Conservation (phyloP, 73 alveolate genomes). For the Diophrys sp. region DNA sequence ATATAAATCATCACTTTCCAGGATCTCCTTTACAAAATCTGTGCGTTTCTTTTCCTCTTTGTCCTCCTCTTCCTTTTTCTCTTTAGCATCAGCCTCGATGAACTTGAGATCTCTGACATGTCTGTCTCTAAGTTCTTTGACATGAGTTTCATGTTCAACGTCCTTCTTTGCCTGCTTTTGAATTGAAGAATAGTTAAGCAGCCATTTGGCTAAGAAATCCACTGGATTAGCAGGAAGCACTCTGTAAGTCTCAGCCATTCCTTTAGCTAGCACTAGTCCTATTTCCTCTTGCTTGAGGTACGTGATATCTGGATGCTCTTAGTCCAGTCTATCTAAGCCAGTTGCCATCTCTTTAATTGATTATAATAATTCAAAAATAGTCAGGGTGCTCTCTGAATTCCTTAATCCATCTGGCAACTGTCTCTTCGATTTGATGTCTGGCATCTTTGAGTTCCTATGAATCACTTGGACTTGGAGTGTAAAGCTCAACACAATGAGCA, state of each 20-base stretch:
- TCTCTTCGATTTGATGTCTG: not conserved
- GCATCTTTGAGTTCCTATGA: constrained; percentile 4
- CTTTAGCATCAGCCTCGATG: constrained; percentile 21
- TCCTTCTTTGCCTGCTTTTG: constrained; percentile 21
- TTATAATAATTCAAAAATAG: not conserved
- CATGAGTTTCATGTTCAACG: constrained; percentile 4
- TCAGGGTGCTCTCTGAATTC: constrained; percentile 2
- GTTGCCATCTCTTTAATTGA: not conserved
- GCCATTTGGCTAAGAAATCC: constrained; percentile 76
- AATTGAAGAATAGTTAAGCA: constrained; percentile 53
- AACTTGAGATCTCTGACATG: constrained; percentile 9
- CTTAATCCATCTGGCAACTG: not conserved
- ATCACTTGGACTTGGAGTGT: constrained; percentile 64
- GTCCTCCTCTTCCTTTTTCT: constrained; percentile 8
- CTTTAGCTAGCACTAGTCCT: constrained; percentile 66
- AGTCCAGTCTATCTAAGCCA: constrained; percentile 5
- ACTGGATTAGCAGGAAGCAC: constrained; percentile 71
- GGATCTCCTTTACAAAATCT: constrained; percentile 38
- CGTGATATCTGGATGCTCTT: constrained; percentile 57
- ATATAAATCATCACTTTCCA: constrained; percentile 47
- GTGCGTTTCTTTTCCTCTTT: constrained; percentile 41
- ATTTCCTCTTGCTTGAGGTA: constrained; percentile 66
- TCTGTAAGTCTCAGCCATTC: constrained; percentile 60
- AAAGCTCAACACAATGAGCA: constrained; percentile 76
- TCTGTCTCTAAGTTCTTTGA: constrained; percentile 25